Base-by-base conservation (phyloP, 257 asterid species). In the Jacaranda mimosifolia region DNA sequence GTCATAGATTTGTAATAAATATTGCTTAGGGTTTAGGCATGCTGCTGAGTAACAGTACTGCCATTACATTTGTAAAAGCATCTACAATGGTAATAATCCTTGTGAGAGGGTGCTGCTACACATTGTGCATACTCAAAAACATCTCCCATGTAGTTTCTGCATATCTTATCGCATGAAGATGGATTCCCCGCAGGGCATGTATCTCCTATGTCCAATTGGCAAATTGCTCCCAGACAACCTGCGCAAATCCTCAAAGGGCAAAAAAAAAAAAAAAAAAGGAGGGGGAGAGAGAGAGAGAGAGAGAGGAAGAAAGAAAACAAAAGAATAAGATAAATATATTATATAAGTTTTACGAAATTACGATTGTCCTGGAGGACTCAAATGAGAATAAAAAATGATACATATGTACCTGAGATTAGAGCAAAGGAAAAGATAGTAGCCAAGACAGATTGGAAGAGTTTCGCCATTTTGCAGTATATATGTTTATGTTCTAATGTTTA, bases 191-290 rank as follows among this genome's bases (percentile, higher is more conserved):
- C 14, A 14, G 3, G 21, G 43, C 75, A 73, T 32, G 72, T 42
- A n/a, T 74, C 73, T 59, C 73, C 76, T 13, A 79, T 58, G 4
- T 79, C 83, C 62, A 79, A 14, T 8, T n/a, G 19, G 26, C 83
- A 79, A 5, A 57, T 59, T 15, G 3, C 6, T 6, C 79, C 83
- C 40, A 74, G 4, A 73, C 67, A 58, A 48, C 52, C 79, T 79
- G 19, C 56, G 32, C 32, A 36, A 5, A 0, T 21, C 42, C n/a
- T n/a, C n/a, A n/a, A n/a, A n/a, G n/a, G n/a, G n/a, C n/a, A n/a
- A n/a, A n/a, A n/a, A n/a, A n/a, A n/a, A 9, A 0, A 6, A n/a
- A 43, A 8, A 8, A 43, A 17, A 26, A 26, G 32, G 32, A 2
- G 32, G 32, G 32, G 32, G n/a, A n/a, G n/a, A n/a, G n/a, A n/a